phyloP scores from a whole-genome alignment of 164 flowering plant species.

The Taxillus chinensis region DNA sequence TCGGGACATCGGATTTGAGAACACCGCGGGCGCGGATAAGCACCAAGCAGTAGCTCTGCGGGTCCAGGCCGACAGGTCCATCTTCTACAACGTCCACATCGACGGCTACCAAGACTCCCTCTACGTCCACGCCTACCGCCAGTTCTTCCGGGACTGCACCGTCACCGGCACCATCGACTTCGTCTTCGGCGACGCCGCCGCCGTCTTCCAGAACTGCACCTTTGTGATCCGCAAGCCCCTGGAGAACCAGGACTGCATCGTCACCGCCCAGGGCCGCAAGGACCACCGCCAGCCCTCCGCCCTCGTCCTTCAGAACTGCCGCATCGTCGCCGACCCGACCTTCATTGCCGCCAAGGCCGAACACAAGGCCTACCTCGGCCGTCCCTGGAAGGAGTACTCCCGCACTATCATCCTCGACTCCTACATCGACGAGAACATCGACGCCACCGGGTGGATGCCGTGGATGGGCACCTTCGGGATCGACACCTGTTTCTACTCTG shows the following conservation, averaged over 20 bases:
- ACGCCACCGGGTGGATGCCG: constrained; percentile 47
- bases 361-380: constrained; percentile 26
- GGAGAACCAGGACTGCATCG: constrained; percentile 11
- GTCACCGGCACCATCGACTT: constrained; percentile 28
- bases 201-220: constrained; percentile 20
- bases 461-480: constrained; percentile 41
- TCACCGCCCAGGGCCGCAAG: constrained; percentile 22
- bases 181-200: constrained; percentile 19
- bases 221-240: constrained; percentile 12
- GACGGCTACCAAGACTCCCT: constrained; percentile 49
- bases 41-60: constrained; percentile 63
- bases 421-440: constrained; percentile 36
- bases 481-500: constrained; percentile 37
- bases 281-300: constrained; percentile 19
- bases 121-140: constrained; percentile 18
- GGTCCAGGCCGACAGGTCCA: constrained; percentile 29
- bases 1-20: constrained; percentile 44
- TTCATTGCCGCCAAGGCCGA: constrained; percentile 1
- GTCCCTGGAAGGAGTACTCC: constrained; percentile 43
- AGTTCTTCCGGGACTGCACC: constrained; percentile 20
- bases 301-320: constrained; percentile 28
- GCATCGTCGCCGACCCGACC: constrained; percentile 14
- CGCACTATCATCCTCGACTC: constrained; percentile 42
- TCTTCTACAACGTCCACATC: constrained; percentile 46
- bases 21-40: constrained; percentile 43